Evolutionary conservation across 202 grass and related monocot genomes (phyloP), one percentile per base, ranked within the genome.

Genomic region (Brachypodium distachyon): DNA sequence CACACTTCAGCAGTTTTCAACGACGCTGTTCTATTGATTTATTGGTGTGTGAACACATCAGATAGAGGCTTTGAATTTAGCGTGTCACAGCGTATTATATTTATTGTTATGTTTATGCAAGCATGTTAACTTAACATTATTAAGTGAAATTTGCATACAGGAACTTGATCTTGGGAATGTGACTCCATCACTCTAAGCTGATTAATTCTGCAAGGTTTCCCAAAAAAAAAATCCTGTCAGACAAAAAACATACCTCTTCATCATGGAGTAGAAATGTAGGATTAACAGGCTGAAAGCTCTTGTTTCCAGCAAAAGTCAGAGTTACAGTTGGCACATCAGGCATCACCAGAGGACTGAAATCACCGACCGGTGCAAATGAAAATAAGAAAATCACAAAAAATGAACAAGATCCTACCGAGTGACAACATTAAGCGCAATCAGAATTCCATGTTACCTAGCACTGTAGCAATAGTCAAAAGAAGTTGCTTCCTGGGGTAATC

Each of bases 401-500:
- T 13, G 18, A 77, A 42, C 6, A 56, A 17, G 17, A 36, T 70
- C 66, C 50, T 17, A 21, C 6, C 23, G 17, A 48, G 16, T 32
- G 66, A 42, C 11, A 4, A 50, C 69, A 67, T 76, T 53, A 43
- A 57, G 68, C 68, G 51, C 16, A 81, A 37, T 17, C 43, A 83
- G 39, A 68, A 68, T 31, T 68, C 7, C 9, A 72, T 74, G 65
- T 75, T 86, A 98, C 96, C 89, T 90, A 70, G 87, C 73, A 73
- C 53, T 74, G 74, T 98, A 98, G 72, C 96, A 98, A 72, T 89
- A 98, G 63, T 90, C 83, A 25, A 77, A 95, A 54, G 70, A 58
- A 80, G 46, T 70, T 44, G 67, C 91, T 75, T 80, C 80, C 53
- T 40, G 77, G 36, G 61, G 28, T 69, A 80, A 57, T 84, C 83